Evolutionary conservation across 2,329 filamentous ascomycete species (phyloP).

Genomic region (Botrytis squamosa): DNA sequence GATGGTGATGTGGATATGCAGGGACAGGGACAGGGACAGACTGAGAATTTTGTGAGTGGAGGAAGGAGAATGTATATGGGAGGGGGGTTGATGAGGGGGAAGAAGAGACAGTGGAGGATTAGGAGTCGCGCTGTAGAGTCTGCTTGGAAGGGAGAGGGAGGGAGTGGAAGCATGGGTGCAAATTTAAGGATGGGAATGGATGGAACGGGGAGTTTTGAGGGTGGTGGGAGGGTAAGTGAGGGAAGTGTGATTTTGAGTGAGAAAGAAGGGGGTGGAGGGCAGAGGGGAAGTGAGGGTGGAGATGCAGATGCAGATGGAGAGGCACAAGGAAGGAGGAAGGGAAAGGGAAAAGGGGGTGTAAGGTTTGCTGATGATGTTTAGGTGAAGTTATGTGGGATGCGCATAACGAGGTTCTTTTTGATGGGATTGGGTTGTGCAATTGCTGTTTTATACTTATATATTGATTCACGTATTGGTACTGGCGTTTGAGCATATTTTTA

Average conservation of each 20-base stretch:
- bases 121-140: background rate
- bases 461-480: no score
- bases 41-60: background rate
- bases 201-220: background rate
- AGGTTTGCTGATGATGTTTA: slow-evolving; percentile 15
- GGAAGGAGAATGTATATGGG: background rate
- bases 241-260: background rate
- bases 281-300: background rate
- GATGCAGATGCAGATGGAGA: background rate
- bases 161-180: background rate
- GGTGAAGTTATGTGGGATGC: background rate
- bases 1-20: background rate
- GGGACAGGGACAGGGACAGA: background rate
- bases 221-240: background rate
- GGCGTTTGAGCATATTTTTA: background rate
- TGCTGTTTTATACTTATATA: background rate
- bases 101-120: slow-evolving; percentile 17
- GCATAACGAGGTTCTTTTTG: background rate
- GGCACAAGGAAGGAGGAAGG: background rate
- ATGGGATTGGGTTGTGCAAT: no score
- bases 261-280: background rate
- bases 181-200: background rate
- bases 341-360: slow-evolving; percentile 6
- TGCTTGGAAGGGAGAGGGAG: background rate
- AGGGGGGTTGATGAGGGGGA: slow-evolving; percentile 1